These are phyloP conservation scores for Scutellaria minor DNA, from an alignment of 257 asterid genomes.

Conservation along the genomic window DNA sequence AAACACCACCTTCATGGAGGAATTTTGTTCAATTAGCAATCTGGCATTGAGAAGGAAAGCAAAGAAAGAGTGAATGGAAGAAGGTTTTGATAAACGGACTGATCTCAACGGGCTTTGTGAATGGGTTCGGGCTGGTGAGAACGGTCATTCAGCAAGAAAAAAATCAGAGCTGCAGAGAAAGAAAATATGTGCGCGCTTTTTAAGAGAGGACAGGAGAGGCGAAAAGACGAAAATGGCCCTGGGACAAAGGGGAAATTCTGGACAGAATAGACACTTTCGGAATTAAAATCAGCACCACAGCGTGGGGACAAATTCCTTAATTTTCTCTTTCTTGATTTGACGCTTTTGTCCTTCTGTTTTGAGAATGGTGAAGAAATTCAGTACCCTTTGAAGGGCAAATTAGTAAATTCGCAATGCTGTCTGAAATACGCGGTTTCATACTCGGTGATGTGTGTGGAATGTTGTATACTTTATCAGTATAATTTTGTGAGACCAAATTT, in stretches of 20 bases:
- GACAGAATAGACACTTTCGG: constrained; percentile 21
- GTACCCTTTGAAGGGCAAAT: neutral
- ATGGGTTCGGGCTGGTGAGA: constrained; percentile 12
- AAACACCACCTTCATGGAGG: neutral
- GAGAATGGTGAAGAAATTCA: neutral
- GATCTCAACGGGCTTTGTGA: neutral
- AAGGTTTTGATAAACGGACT: too few relatives aligned
- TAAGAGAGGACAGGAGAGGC: neutral
- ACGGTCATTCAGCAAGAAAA: constrained; percentile 12
- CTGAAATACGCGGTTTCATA: constrained; percentile 40
- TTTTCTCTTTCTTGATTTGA: constrained; percentile 5
- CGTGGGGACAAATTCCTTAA: constrained; percentile 38
- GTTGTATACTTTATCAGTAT: neutral
- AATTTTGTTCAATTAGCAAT: too few relatives aligned
- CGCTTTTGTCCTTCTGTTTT: constrained; percentile 25
- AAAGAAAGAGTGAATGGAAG: too few relatives aligned
- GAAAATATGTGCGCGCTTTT: constrained; percentile 5
- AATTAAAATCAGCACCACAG: constrained; percentile 30
- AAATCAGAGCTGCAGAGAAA: constrained; percentile 7
- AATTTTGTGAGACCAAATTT: too few relatives aligned
- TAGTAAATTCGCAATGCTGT: constrained; percentile 5
- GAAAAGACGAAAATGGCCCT: constrained; percentile 34
- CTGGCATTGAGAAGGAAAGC: too few relatives aligned
- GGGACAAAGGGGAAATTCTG: constrained; percentile 18
- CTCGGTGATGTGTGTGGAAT: neutral